These are phyloP conservation scores for Pezicula neosporulosa DNA, from an alignment of 2,329 filamentous ascomycete genomes.

Conservation along the genomic window DNA sequence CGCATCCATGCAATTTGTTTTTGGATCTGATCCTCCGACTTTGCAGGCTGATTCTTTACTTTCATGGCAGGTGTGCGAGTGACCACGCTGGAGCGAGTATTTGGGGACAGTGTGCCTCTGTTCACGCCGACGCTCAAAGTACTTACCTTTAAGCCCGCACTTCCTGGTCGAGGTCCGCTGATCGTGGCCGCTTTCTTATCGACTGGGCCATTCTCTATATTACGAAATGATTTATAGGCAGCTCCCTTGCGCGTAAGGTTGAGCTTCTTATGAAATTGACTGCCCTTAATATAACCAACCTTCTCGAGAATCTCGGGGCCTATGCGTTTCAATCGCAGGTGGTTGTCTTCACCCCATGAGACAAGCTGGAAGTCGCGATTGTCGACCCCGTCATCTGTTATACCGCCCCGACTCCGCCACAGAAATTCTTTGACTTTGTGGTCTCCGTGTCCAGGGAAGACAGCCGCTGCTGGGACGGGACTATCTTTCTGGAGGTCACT, in stretches of 20 bases:
- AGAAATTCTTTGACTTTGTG: constrained; percentile 86
- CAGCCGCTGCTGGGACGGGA: constrained; percentile 45
- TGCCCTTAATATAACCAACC: constrained; percentile 72
- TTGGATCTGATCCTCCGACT: constrained; percentile 38
- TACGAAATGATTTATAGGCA: constrained; percentile 79
- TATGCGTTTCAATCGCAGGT: constrained; percentile 74
- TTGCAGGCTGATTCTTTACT: constrained; percentile 21
- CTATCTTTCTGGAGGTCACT: constrained; percentile 41
- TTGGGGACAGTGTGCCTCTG: constrained; percentile 38
- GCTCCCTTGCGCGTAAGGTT: constrained; percentile 81
- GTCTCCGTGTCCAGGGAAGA: constrained; percentile 56
- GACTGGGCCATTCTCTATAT: constrained; percentile 57
- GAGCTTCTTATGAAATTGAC: constrained; percentile 58
- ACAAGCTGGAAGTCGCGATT: constrained; percentile 89
- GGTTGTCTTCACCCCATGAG: constrained; percentile 86
- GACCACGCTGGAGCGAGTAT: constrained; percentile 15
- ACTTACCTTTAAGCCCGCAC: constrained; percentile 32
- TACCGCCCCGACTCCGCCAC: constrained; percentile 74
- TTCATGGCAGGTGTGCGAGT: constrained; percentile 27
- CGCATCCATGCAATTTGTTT: constrained; percentile 68
- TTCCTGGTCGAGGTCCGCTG: constrained; percentile 53
- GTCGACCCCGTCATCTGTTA: constrained; percentile 66
- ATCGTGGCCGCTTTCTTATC: constrained; percentile 60
- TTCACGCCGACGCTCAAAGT: constrained; percentile 31
- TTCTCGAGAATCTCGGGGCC: constrained; percentile 59